Evolutionary conservation across 2,329 filamentous ascomycete genomes (phyloP), one percentile per base, ranked within the genome.

Genomic region (Pseudocercospora pini-densiflorae): DNA sequence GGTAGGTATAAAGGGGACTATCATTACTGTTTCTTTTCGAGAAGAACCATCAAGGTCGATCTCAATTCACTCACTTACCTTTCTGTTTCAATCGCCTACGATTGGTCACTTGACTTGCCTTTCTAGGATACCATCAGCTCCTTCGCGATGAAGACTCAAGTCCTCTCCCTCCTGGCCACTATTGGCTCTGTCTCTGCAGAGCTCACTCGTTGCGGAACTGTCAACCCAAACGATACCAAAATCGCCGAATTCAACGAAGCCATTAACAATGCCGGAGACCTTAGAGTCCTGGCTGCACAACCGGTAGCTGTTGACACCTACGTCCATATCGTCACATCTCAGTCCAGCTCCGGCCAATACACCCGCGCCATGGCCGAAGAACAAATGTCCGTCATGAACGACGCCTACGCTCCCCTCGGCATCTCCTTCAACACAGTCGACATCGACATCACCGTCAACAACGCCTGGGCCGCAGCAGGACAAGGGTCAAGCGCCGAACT

Each of bases 401-500:
- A 59, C 12, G 51, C 60, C 29, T 84, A 84, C 76, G 72, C 77
- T 23, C 76, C 81, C 31, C 83, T 85, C 73, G 68, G 67, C 49
- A 66, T 71, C 71, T 66, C 70, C 9, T 87, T 85, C 77, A 79
- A 77, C 43, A 78, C 86, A 6, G 70, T 77, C 59, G 81, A 83
- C 59, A 78, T 84, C 49, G 82, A 82, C 29, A 83, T 81, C 69
- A 84, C 79, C 36, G 77, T 81, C 61, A 86, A 86, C 76, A 81
- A 85, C 69, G 76, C 76, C 51, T 87, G 85, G 85, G 84, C 85
- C n/a, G 76, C 78, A 51, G 79, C 77, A 40, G 81, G 79, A 66
- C 77, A 74, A 23, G 80, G 81, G 70, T 81, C 81, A 64, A 67
- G 81, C 19, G 67, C 63, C 45, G 67, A 72, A 49, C 45, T 31